Evolutionary conservation across 108 stramenopile genomes (phyloP), one percentile per base, ranked within the genome.

Genomic region (Cyclostephanos tholiformis): DNA sequence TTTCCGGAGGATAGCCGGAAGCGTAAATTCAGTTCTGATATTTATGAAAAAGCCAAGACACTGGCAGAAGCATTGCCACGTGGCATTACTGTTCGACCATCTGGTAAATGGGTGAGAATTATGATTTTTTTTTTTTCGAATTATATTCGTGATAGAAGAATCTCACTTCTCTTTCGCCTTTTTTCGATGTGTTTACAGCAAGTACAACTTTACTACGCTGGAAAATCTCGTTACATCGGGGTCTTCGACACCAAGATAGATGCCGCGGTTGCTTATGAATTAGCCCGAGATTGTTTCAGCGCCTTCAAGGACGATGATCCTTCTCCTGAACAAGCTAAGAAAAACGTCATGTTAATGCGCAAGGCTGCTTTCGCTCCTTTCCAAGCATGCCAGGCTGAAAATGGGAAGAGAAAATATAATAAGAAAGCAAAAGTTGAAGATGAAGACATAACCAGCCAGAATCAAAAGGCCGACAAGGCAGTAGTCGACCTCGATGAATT

Each of bases 221-320:
- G 92, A 19, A 94, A 91, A 63, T 90, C 89, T 36, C 65, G 90
- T 49, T 94, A 94, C 65, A 88, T 94, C 72, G 92, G 92, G 27
- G 92, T 94, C 11, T 94, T 90, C 67, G 87, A 94, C 64, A 81
- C 89, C 23, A 67, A 89, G 62, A 85, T 89, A 67, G 88, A 93
- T 53, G 92, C 92, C 29, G 88, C 88, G 22, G 69, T 89, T 44
- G 92, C 89, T 4, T 91, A 93, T 65, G 92, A 91, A 63, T 84
- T 91, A 68, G 88, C 89, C 6, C 50, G 71, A 22, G 63, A 63
- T 26, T 53, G 59, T 8, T 32, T 49, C 46, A 41, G 63, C 14
- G 26, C 59, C 51, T 50, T 51, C 25, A 46, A 63, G 11, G 46
- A 30, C 38, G 69, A 71, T 0, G 22, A 46, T 26, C 52, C 60